Base-by-base conservation (phyloP, 2,329 filamentous ascomycete species). In the Coccinonectria pachysandricola region DNA sequence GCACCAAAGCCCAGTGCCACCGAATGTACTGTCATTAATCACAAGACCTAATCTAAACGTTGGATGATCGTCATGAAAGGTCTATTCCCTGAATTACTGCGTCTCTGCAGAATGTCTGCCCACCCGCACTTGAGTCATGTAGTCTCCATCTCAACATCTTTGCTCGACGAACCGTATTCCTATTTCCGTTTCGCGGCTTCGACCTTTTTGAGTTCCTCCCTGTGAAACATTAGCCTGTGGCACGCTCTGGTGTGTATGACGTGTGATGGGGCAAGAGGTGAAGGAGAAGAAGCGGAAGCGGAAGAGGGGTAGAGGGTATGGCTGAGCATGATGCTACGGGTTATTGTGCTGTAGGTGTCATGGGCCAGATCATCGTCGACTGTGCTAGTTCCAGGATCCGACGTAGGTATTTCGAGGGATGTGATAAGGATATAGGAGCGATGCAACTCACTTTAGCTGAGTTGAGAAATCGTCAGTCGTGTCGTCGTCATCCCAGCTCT, bases 401-500 rank as follows among this genome's bases (percentile, higher is more conserved):
- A 19, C 19, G 10, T 2, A 17, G 11, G 26, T 8, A 21, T 18
- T 12, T 13, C 14, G 27, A 16, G 29, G 24, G 11, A 19, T 16
- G 19, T 19, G 20, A 13, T 8, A 25, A 18, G 22, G 16, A 16
- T 8, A 27, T 7, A 22, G 21, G 13, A 27, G 19, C 21, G 21
- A 19, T 21, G 13, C 15, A 28, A 66, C 79, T 42, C 58, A 94
- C 88, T 85, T 92, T 50, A 98, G 63, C 65, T 96, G 88, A 49
- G 82, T 74, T 8, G 86, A 91, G 56, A 98, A 98, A 50, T 98
- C 91, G 53, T 98, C 91, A 48, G 72, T 91, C 41, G 85, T 91
- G 60, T 96, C 91, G 54, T 96, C 88, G 50, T 98, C 91, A 52
- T 98, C 91, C 91, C 91, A 98, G 68, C 86, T 95, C 68, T 98